Conservation (phyloP, 495 filamentous ascomycete species). For the Neurospora cerealis region DNA sequence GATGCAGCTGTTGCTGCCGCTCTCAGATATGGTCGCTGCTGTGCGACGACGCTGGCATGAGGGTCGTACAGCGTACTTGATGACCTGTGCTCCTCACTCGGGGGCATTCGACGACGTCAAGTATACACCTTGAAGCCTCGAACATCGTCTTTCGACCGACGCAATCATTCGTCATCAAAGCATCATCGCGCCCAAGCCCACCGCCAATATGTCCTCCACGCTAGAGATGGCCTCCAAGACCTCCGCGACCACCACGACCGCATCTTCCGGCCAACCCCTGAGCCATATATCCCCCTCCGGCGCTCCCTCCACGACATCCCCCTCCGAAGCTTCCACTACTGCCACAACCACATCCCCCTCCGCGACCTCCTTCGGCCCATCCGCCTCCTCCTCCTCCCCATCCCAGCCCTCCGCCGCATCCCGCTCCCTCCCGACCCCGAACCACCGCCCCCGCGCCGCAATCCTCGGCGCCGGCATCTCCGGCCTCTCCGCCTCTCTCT, state of each 20-base stretch:
- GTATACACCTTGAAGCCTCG: too few relatives aligned
- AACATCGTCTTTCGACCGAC: too few relatives aligned
- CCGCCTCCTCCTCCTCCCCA: background rate
- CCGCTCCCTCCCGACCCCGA: background rate
- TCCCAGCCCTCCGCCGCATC: too few relatives aligned
- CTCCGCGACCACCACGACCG: background rate
- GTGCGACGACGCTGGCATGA: background rate
- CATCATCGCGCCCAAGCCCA: background rate
- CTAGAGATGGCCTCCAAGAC: background rate
- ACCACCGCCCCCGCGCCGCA: constrained; percentile 16
- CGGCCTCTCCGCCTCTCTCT: constrained; percentile 33
- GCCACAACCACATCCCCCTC: background rate
- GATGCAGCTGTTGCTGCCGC: background rate
- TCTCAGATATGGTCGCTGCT: background rate
- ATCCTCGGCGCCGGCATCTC: constrained; percentile 30
- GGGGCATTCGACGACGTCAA: background rate
- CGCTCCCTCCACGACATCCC: background rate
- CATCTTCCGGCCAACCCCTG: background rate
- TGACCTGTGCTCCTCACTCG: background rate
- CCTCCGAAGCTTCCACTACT: background rate
- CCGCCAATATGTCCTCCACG: background rate
- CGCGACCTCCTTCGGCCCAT: background rate
- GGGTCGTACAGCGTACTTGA: background rate
- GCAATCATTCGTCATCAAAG: fast-evolving
- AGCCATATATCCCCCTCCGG: background rate